phyloP scores from a whole-genome alignment of 306 rosid species.

The Quercus aquifolioides region DNA sequence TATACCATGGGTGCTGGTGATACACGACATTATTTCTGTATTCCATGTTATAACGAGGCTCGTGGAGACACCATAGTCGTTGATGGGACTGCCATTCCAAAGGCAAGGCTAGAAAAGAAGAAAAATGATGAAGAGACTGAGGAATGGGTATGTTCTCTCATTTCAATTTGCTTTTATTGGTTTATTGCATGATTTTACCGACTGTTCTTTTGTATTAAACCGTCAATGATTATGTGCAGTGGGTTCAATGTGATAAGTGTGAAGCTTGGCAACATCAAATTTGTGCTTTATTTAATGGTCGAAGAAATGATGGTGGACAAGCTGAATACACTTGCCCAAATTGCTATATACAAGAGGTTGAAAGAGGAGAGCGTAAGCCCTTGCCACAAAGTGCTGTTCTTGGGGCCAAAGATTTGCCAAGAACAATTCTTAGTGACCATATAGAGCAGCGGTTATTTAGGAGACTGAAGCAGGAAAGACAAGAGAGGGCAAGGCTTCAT shows the following conservation, averaged over 20 bases:
- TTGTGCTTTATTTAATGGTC: slow-evolving; percentile 93
- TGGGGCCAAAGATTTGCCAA: slow-evolving; percentile 96
- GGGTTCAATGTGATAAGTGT: slow-evolving; percentile 99
- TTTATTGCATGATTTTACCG: slow-evolving; percentile 7
- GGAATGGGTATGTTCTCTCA: slow-evolving; percentile 68
- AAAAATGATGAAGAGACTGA: slow-evolving; percentile 97
- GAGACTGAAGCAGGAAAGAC: slow-evolving; percentile 69
- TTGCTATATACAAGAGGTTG: slow-evolving; percentile 82
- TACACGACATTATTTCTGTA: slow-evolving; percentile 88
- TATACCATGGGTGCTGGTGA: slow-evolving; percentile 92
- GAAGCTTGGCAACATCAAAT: slow-evolving; percentile 99
- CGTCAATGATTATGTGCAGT: slow-evolving; percentile 45
- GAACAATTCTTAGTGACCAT: slow-evolving; percentile 86
- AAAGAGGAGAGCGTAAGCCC: slow-evolving; percentile 93
- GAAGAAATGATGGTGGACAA: slow-evolving; percentile 95
- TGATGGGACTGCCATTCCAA: slow-evolving; percentile 78
- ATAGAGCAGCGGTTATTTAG: slow-evolving; percentile 74
- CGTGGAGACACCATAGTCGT: slow-evolving; percentile 81
- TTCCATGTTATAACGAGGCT: slow-evolving; percentile 90
- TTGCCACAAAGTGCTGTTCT: slow-evolving; percentile 97
- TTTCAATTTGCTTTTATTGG: neutral
- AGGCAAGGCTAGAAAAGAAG: slow-evolving; percentile 88
- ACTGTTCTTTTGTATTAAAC: slow-evolving; percentile 27
- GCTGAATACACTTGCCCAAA: slow-evolving; percentile 98
- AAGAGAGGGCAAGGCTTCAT: slow-evolving; percentile 81